A percentile compares a stretch with the other conserved stretches of the same genome.
These are phyloP conservation scores for Leccinum aurantiacum DNA, from an alignment of 768 basidiomycete genomes.

Conservation along the genomic window DNA sequence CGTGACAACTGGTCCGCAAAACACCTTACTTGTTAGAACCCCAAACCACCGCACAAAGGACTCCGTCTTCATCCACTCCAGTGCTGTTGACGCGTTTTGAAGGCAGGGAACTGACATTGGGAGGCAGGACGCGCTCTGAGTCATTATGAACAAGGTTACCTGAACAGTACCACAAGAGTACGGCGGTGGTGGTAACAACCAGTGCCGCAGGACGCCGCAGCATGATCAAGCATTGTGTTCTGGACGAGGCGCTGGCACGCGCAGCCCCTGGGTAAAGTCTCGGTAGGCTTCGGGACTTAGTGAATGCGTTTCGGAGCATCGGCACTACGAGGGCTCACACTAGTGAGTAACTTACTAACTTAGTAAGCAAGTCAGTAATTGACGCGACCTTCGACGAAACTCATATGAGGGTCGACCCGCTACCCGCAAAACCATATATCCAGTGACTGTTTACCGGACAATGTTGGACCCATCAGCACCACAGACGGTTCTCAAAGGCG, in stretches of 20 bases:
- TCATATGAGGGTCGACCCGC: conserved; percentile 3
- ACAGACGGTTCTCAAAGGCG: conserved; percentile 54
- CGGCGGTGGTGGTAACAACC: conserved; percentile 26
- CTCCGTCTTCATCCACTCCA: conserved; percentile 26
- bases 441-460: conserved; percentile 4
- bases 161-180: conserved; percentile 41
- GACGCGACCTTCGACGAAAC: background rate
- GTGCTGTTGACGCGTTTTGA: conserved; percentile 20
- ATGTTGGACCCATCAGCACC: conserved; percentile 33
- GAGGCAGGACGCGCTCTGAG: conserved; percentile 12
- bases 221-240: background rate
- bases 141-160: conserved; percentile 39
- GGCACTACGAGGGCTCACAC: background rate
- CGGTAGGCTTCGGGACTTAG: conserved; percentile 1
- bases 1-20: background rate
- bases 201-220: conserved; percentile 14
- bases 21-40: conserved; percentile 66
- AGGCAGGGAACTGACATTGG: conserved; percentile 1
- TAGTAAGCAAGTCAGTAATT: background rate
- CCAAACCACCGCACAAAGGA: conserved; percentile 61
- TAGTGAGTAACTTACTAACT: too few relatives aligned
- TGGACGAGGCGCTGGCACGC: conserved; percentile 1
- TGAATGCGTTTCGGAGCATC: conserved; percentile 15
- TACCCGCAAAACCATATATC: background rate
- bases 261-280: conserved; percentile 10